Evolutionary conservation across 371 early-diverging fungal genomes (phyloP), one percentile per base, ranked within the genome.

Genomic region (Mucor racemosus): DNA sequence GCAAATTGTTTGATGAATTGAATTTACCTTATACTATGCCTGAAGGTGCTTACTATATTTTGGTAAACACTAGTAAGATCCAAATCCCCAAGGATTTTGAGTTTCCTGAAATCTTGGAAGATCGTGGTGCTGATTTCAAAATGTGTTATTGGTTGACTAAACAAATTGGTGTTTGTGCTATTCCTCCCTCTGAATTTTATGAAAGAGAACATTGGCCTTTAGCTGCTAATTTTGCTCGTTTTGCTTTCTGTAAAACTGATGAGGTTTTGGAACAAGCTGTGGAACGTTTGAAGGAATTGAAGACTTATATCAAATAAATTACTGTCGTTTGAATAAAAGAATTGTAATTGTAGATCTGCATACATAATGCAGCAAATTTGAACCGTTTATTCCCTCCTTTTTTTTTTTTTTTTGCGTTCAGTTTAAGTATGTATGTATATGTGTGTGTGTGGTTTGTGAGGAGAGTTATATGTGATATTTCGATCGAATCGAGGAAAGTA

Each of bases 221-320:
- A 48, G 95, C 94, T 4, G 86, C 88, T 39, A 74, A 94, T 66
- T 91, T 88, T 72, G 92, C 92, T 15, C 86, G 98, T 41, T 95
- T 98, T 73, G 95, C 95, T 38, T 98, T 95, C 75, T 97, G 97
- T 82, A 98, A 98, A 79, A 92, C 92, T 3, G 90, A 91, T 59
- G 93, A 95, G 55, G 91, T 90, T 10, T 72, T 98, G 31, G 87
- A 93, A 7, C 87, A 87, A 33, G 97, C 95, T 39, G 89, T 81
- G 4, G 86, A 86, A 63, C 79, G 91, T 42, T 79, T 97, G 56
- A 74, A 85, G 64, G 81, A 81, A 64, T 68, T 95, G 53, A 89
- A 89, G 67, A 59, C 69, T 6, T 91, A 81, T 62, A 89, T 92
- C 19, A 50, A 50, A 19, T 50, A 50, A 21, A 50, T 10, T 38